Conservation (phyloP, 1,284 basidiomycete genomes). For the Leucoagaricus sp. region DNA sequence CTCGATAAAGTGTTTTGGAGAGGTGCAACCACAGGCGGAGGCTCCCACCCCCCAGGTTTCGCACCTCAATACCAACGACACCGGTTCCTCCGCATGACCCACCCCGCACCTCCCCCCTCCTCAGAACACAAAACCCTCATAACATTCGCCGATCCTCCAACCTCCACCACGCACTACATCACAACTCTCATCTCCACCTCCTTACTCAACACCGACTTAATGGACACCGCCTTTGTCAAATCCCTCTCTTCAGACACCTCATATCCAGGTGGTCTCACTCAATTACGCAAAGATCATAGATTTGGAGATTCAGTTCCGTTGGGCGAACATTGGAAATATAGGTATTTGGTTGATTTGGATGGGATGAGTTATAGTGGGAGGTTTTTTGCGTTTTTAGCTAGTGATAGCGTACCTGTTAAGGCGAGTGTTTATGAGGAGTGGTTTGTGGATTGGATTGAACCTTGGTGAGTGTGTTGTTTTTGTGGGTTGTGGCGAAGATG, state of each 20-base stretch:
- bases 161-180: slow-evolving; percentile 58
- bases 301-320: slow-evolving; percentile 80
- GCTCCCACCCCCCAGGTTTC: slow-evolving; percentile 85
- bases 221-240: slow-evolving; percentile 89
- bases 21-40: slow-evolving; percentile 91
- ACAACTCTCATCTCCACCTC: slow-evolving; percentile 62
- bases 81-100: slow-evolving; percentile 76
- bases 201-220: slow-evolving; percentile 76
- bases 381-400: slow-evolving; percentile 85
- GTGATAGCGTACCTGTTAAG: slow-evolving; percentile 88
- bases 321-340: slow-evolving; percentile 89
- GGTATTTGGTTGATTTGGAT: slow-evolving; percentile 90
- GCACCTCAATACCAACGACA: slow-evolving; percentile 87
- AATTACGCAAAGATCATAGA: slow-evolving; percentile 68
- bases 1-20: slow-evolving; percentile 79
- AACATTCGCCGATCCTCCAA: slow-evolving; percentile 74
- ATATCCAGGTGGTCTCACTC: slow-evolving; percentile 82
- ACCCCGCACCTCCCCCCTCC: slow-evolving; percentile 28
- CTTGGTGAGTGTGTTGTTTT: slow-evolving; percentile 56
- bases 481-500: neutral
- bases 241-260: slow-evolving; percentile 64
- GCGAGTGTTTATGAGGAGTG: slow-evolving; percentile 89
- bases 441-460: slow-evolving; percentile 83
- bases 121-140: slow-evolving; percentile 61
- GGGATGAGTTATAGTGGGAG: slow-evolving; percentile 94